Base-by-base conservation (phyloP, 768 basidiomycete species). In the Mycena leptocephala region DNA sequence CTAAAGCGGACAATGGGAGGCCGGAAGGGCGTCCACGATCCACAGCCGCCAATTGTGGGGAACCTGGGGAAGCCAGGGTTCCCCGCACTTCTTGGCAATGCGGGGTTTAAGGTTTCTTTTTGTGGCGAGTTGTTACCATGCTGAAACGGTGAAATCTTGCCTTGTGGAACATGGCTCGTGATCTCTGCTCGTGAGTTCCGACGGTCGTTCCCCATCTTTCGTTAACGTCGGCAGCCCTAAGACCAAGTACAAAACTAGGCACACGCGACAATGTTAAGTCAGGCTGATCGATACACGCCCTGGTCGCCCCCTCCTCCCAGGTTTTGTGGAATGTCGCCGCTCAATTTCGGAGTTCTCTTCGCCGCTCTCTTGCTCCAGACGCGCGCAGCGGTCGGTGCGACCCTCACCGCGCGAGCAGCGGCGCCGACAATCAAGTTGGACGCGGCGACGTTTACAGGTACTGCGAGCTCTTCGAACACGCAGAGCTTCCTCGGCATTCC, bases 401-500 rank as follows among this genome's bases (percentile, higher is more conserved):
- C 61, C 26, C 37, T 72, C 58, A 35, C 26, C 10, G 51, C 24
- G n/a, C 59, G 59, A 20, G 58, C 58, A 20, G 69, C 79, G 22
- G 69, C 75, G 18, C 81, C 82, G 11, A 80, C 77, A 5, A 81
- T 87, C 10, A 79, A 53, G 18, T 81, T 87, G 39, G 85, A 85
- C 61, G 59, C 76, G 18, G 87, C 79, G 37, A 84, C 81, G 7
- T 83, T 87, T 70, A 75, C 78, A 14, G 87, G 87, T 6, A 74
- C 72, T 6, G 75, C 79, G 63, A 62, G 67, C 72, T 65, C 18
- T 75, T 76, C 55, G 76, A 80, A 20, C 41, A 74, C 30, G 75
- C 83, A 20, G 71, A 82, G 80, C 41, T 88, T 86, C 77, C 79
- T 86, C 5, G 86, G 86, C 2, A 86, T 88, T 37, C 87, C 87